A percentile compares a stretch with the other conserved stretches of the same genome.
Evolutionary conservation across 805 yeast genomes (phyloP).

Genomic region (Myxozyma monticola): DNA sequence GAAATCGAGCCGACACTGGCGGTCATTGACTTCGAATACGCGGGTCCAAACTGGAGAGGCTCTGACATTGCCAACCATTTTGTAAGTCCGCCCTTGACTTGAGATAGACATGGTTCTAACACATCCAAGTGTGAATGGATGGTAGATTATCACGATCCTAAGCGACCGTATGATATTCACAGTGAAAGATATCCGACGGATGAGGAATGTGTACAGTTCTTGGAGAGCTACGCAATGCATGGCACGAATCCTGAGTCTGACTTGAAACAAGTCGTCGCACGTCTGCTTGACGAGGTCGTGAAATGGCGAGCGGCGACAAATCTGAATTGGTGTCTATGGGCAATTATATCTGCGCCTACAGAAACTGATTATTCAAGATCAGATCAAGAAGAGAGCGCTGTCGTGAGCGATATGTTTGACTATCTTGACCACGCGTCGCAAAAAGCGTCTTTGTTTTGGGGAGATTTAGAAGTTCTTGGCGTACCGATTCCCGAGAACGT

Average conservation of each 20-base stretch:
- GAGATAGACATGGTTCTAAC: neutral
- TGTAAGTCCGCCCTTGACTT: constrained; percentile 13
- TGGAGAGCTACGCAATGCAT: constrained; percentile 71
- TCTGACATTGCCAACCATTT: constrained; percentile 91
- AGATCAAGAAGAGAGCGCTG: constrained; percentile 40
- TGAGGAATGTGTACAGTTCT: constrained; percentile 66
- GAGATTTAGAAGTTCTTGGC: constrained; percentile 67
- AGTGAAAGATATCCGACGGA: constrained; percentile 61
- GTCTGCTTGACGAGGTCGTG: constrained; percentile 61
- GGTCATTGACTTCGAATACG: constrained; percentile 94
- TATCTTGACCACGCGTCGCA: constrained; percentile 73
- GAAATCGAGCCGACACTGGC: constrained; percentile 78
- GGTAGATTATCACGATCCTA: constrained; percentile 79
- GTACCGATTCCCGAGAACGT: constrained; percentile 36
- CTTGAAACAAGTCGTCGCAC: constrained; percentile 45
- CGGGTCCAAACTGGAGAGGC: constrained; percentile 87
- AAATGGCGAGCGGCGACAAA: constrained; percentile 82
- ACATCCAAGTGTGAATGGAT: constrained; percentile 80
- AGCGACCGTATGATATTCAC: constrained; percentile 54
- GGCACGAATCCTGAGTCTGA: constrained; percentile 38
- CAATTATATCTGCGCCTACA: constrained; percentile 65
- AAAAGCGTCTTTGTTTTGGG: constrained; percentile 70
- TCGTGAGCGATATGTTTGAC: constrained; percentile 67
- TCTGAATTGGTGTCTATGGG: constrained; percentile 89
- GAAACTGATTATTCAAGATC: too few relatives aligned